phyloP scores from a whole-genome alignment of 1,139 yeast genomes.

The Lodderomyces parapsilosis region DNA sequence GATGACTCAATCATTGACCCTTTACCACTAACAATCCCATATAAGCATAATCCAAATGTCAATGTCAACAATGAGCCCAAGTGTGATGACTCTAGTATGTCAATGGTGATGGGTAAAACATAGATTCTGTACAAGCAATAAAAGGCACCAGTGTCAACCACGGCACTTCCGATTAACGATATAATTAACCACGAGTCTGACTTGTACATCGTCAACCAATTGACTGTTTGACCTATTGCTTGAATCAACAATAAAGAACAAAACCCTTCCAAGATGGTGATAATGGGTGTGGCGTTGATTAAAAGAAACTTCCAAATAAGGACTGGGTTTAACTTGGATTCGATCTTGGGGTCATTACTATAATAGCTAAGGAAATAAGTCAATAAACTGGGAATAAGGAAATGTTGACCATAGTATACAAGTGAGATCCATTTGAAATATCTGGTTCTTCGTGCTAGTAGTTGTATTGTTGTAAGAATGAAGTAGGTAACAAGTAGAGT shows the following conservation, averaged over 20 bases:
- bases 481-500: conserved; percentile 71
- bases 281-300: conserved; percentile 80
- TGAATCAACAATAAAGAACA: conserved; percentile 88
- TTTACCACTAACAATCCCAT: conserved; percentile 77
- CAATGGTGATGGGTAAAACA: conserved; percentile 69
- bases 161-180: conserved; percentile 71
- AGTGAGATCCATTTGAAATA: conserved; percentile 55
- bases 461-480: conserved; percentile 67
- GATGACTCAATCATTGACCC: conserved; percentile 92
- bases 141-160: conserved; percentile 69
- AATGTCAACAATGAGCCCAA: conserved; percentile 82
- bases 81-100: conserved; percentile 73
- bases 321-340: conserved; percentile 18
- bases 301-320: conserved; percentile 65
- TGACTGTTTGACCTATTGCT: conserved; percentile 80
- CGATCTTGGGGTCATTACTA: conserved; percentile 9
- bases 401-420: conserved; percentile 77
- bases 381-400: conserved; percentile 77
- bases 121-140: conserved; percentile 83
- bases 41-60: conserved; percentile 71
- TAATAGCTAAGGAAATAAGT: conserved; percentile 65
- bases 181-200: conserved; percentile 83
- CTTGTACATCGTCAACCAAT: conserved; percentile 64
- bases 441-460: conserved; percentile 49
- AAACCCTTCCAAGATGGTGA: conserved; percentile 88